Conservation (phyloP, 176 grass and related monocot species). For the Aegilops umbellulata region DNA sequence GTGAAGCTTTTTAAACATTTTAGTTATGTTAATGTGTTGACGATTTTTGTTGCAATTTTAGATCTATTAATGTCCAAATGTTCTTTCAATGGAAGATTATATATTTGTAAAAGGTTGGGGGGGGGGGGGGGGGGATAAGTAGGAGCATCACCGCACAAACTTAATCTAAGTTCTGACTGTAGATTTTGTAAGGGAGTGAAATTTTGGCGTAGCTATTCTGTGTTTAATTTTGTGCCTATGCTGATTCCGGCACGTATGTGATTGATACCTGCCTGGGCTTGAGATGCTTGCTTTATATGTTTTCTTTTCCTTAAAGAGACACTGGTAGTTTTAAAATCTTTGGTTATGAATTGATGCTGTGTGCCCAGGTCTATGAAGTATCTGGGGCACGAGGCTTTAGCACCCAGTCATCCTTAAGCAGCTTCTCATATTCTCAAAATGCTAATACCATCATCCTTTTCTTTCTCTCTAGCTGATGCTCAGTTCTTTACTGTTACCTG, state of each 20-base stretch:
- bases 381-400: not conserved
- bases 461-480: not conserved
- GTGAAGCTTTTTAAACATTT: not conserved
- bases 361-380: not conserved
- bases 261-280: conserved; percentile 2
- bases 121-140: not conserved
- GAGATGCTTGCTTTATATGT: conserved; percentile 7
- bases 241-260: not conserved
- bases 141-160: not conserved
- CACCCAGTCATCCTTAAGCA: not conserved
- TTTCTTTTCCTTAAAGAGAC: not conserved
- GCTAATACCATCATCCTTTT: not conserved
- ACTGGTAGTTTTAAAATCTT: conserved; percentile 3
- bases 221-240: not conserved
- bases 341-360: not conserved
- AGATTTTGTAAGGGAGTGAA: not conserved
- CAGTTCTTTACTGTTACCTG: not conserved
- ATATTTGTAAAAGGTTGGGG: not conserved
- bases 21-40: not conserved
- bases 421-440: not conserved
- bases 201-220: not conserved
- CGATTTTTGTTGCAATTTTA: not conserved
- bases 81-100: not conserved
- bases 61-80: not conserved
- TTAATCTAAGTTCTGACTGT: not conserved